Base-by-base conservation (phyloP, 257 asterid species). In the Rubia yunnanensis region DNA sequence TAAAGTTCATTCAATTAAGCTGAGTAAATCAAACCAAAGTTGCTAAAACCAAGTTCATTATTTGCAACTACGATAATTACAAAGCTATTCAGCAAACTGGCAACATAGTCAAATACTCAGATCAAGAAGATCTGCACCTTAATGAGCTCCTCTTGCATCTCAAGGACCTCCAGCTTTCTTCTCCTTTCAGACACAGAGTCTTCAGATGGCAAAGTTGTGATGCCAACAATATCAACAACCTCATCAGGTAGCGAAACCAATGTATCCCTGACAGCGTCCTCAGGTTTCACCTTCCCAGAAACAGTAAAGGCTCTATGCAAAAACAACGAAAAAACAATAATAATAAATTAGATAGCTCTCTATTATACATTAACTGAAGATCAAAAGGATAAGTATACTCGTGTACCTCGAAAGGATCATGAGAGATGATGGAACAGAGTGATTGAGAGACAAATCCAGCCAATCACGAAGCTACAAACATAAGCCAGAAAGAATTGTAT, bases 111-210 rank as follows among this genome's bases (percentile, higher is more conserved):
- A 22, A 24, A 60, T 11, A 36, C 22, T 36, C 30, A 15, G 15
- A 23, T 63, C 24, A 26, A 22, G 35, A 26, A 22, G 35, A 28
- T 30, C 70, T 68, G 58, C 77, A 88, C 97, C 95, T 85, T 84
- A 75, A 91, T 91, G 65, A 91, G 92, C 78, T 88, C 89, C 77
- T 91, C 98, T 72, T 91, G 91, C 98, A 86, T 84, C 81, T 83
- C 88, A 63, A 91, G 98, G 85, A 67, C 86, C 18, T 88, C 96
- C 81, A 91, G 71, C 76, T 88, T 91, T 83, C 94, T 84, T 82
- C 86, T 88, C 89, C 95, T 86, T 73, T 91, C 98, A 15, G 96
- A 80, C 67, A 91, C 73, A 63, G 88, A 81, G 83, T 91, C 98
- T 78, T 91, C 96, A 73, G 96, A 84, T 34, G 95, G 94, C 81